Base-by-base conservation (phyloP, 805 yeast species). In the Saccharomycopsis javanensis region DNA sequence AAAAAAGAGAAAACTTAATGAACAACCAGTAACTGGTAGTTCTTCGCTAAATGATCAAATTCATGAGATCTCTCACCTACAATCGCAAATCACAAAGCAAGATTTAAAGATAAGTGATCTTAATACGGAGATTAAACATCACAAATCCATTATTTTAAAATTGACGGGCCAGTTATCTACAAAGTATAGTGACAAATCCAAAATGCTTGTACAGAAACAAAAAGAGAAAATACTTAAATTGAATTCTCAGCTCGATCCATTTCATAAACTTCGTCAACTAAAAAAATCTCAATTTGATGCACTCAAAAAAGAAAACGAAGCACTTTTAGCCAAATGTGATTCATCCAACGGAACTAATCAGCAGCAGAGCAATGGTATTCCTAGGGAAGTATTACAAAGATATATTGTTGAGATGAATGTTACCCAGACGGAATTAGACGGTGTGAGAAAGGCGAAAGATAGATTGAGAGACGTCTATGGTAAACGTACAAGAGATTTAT, bases 401-500 rank as follows among this genome's bases (percentile, higher is more conserved):
- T 71, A 83, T 33, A 78, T 77, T 54, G 65, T 77, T 42, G 91
- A 86, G 57, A 74, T 77, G 56, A 68, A 72, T 31, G 69, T 72
- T 28, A 64, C 79, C 8, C 80, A 82, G 60, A 63, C 65, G 2
- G 79, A 79, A 56, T 69, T 82, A 1, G 74, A 73, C 33, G 77
- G 75, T 51, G 65, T 78, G 7, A 73, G 74, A 53, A 87, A 86
- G 65, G 73, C 79, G 55, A 73, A 76, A 35, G 69, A 65, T 10
- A 69, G 95, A 42, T 66, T 77, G 18, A 78, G 73, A 61, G 80
- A 83, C 61, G 77, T 79, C 5, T 88, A 81, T 66, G 70, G 80
- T 16, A 77, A 78, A 54, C 86, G 86, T 66, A 82, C 92, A n/a
- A 69, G 76, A 33, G 91, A 87, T 64, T 83, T 87, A 54, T 72